Conservation (phyloP, 495 filamentous ascomycete species). For the Bacidia rubella region DNA sequence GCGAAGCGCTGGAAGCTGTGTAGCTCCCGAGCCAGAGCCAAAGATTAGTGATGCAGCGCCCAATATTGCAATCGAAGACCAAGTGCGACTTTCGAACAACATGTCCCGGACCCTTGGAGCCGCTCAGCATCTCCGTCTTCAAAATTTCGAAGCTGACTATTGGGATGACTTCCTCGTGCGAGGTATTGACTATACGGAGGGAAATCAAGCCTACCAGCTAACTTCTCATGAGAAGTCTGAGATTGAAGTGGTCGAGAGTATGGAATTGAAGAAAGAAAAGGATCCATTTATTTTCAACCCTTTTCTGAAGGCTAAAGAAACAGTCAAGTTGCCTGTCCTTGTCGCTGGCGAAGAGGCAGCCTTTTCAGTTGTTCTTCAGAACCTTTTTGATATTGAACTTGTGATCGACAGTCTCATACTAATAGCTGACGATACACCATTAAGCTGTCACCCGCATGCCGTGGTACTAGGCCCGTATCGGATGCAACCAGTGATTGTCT, state of each 20-base stretch:
- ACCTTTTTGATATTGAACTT: conserved; percentile 84
- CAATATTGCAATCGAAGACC: conserved; percentile 64
- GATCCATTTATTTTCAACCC: conserved; percentile 91
- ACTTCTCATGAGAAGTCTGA: conserved; percentile 59
- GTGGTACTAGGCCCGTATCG: conserved; percentile 65
- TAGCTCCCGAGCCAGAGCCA: conserved; percentile 46
- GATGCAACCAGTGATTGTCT: conserved; percentile 61
- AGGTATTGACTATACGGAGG: conserved; percentile 54
- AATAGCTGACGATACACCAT: conserved; percentile 55
- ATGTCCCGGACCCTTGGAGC: conserved; percentile 71
- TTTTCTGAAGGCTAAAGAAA: conserved; percentile 45
- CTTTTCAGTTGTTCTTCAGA: conserved; percentile 76
- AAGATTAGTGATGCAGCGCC: conserved; percentile 46
- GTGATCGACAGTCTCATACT: conserved; percentile 74
- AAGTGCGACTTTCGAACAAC: conserved; percentile 64
- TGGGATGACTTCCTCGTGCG: conserved; percentile 94
- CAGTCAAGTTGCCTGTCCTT: conserved; percentile 47
- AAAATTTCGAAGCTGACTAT: conserved; percentile 62
- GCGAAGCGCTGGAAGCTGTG: conserved; percentile 64
- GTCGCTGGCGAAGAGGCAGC: conserved; percentile 62
- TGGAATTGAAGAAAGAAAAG: conserved; percentile 38
- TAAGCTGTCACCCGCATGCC: conserved; percentile 44
- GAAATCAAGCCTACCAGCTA: conserved; percentile 40
- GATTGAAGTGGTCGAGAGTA: conserved; percentile 45
- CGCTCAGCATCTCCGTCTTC: conserved; percentile 56